Percentiles rank a stretch among this genome's conserved stretches.
Conservation (phyloP, 2,329 filamentous ascomycete genomes). For the Verticillium isaacii region DNA sequence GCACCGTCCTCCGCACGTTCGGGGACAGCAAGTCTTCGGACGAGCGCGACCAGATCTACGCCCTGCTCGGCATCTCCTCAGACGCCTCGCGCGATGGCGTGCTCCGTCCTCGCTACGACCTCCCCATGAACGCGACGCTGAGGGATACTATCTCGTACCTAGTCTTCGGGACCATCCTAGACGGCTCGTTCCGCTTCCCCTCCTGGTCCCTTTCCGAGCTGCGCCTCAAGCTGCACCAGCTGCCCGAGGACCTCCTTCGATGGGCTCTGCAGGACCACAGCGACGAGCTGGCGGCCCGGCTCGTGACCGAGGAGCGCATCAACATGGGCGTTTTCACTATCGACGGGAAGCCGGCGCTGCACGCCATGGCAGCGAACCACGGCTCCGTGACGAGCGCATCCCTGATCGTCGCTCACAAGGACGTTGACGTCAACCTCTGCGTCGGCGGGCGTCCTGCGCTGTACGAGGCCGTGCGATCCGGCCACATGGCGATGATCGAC, state of each 20-base stretch:
- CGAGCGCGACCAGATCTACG: slow-evolving; percentile 1
- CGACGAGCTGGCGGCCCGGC: not conserved
- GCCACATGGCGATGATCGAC: not conserved
- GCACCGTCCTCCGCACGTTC: not conserved
- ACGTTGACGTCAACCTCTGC: not conserved
- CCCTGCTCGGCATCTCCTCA: slow-evolving; percentile 1
- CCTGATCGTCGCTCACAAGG: not conserved
- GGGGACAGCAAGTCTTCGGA: not conserved
- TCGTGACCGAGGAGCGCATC: not conserved
- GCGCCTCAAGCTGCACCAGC: not conserved
- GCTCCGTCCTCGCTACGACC: not conserved
- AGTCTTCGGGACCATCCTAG: not conserved
- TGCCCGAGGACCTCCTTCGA: not conserved
- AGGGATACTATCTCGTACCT: not conserved
- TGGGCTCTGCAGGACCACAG: not conserved
- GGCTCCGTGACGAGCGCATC: not conserved
- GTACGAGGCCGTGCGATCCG: not conserved
- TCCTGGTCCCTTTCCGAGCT: not conserved
- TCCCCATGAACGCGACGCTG: not conserved
- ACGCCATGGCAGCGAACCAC: not conserved
- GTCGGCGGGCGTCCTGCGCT: not conserved
- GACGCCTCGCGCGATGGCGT: not conserved
- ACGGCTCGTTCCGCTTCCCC: not conserved
- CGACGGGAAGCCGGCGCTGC: not conserved
- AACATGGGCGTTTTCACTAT: not conserved